A percentile compares a stretch with the other conserved stretches of the same genome.
phyloP scores from a whole-genome alignment of 306 rosid species.

The Cicer judaicum region DNA sequence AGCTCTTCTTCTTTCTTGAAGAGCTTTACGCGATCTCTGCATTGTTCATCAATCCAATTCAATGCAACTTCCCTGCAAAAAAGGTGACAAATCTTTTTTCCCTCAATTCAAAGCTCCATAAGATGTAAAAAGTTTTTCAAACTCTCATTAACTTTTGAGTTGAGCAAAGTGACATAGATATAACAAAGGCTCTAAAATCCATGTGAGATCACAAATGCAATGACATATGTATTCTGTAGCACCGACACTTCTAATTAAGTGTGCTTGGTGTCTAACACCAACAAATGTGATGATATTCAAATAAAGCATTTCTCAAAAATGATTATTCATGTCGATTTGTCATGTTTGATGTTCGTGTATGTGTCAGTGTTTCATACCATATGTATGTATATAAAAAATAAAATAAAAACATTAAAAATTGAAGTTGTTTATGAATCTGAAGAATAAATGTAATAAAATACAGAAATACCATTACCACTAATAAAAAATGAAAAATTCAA shows the following conservation, averaged over 20 bases:
- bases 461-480: constrained; percentile 26
- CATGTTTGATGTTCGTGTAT: too few species aligned
- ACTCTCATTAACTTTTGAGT: constrained; percentile 33
- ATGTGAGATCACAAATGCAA: constrained; percentile 37
- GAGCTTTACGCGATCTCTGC: constrained; percentile 89
- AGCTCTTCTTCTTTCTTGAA: constrained; percentile 70
- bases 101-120: constrained; percentile 33
- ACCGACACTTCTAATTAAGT: too few species aligned
- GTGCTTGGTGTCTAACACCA: too few species aligned
- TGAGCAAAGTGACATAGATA: constrained; percentile 39
- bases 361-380: too few species aligned
- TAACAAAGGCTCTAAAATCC: constrained; percentile 36
- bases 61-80: constrained; percentile 50
- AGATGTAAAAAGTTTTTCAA: constrained; percentile 13
- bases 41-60: constrained; percentile 71
- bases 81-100: constrained; percentile 40
- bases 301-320: too few species aligned
- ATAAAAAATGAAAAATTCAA: constrained; percentile 36
- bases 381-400: not conserved
- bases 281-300: too few species aligned
- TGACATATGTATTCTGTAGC: not conserved
- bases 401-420: not conserved
- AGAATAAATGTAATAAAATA: constrained; percentile 31
- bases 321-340: too few species aligned
- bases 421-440: constrained; percentile 8